Base-by-base conservation (phyloP, 2,329 filamentous ascomycete genomes). In the Colletotrichum endophyticum region DNA sequence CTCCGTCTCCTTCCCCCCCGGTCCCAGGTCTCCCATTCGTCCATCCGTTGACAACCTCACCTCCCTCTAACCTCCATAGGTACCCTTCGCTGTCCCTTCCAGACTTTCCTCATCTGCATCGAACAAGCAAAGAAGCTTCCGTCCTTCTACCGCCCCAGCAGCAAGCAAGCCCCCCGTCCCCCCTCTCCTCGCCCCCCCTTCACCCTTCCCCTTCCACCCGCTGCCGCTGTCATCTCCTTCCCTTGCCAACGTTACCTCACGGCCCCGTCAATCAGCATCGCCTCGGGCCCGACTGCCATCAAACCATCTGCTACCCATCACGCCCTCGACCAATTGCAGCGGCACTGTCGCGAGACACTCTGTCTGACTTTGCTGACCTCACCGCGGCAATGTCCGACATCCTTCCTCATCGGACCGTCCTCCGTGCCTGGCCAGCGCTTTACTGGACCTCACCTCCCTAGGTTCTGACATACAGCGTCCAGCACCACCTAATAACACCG, bases 351-450 rank as follows among this genome's bases (percentile, higher is more conserved):
- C 15, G n/a, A 57, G 15, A 53, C 44, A 53, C 5, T 62, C 36
- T 8, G 8, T 27, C 27, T 12, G 11, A 49, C 39, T 56, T n/a
- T 34, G 25, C 27, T 70, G 22, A 69, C 25, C 32, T 61, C 22
- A 30, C 53, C 22, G 57, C 68, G 74, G 74, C 57, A 69, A 73
- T 70, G 28, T 69, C 74, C 74, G 70, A 56, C 39, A 16, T 28
- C n/a, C 49, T 74, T 36, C 69, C 61, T 16, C 30, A 28, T 36
- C 34, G 57, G 73, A 67, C 49, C 25, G 16, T 39, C 69, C 22
- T 62, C 73, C 69, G 56, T 39, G 13, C 16, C 63, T 28, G n/a
- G 36, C 30, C 30, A 6, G 49, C 30, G 44, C 27, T 16, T n/a
- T 44, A 27, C 39, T 22, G 19, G 19, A 49, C 6, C 39, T 49